Percentiles rank a stretch among this genome's conserved stretches.
Conservation (phyloP, 768 basidiomycete genomes). For the Trametes punicea region DNA sequence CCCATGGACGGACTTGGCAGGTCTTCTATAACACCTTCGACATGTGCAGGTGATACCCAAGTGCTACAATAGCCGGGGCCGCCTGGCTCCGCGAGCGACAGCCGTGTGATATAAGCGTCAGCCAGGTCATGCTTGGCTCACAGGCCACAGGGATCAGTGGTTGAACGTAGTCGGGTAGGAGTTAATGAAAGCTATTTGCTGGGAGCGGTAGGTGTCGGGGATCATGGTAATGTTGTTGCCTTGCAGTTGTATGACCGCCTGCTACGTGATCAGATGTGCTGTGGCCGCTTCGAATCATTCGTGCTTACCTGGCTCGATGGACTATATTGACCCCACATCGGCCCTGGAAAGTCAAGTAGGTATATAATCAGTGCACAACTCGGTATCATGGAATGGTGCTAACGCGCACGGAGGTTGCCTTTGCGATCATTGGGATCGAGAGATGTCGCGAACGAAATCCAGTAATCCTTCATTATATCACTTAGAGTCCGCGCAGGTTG, state of each 20-base stretch:
- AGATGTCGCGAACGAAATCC: constrained; percentile 45
- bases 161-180: constrained; percentile 2
- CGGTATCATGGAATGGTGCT: neutral
- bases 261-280: neutral
- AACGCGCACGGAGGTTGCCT: constrained; percentile 32
- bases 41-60: no score
- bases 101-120: no score
- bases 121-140: neutral
- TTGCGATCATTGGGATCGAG: constrained; percentile 43
- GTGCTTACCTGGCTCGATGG: constrained; percentile 4
- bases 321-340: constrained; percentile 5
- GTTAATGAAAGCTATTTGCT: constrained; percentile 13
- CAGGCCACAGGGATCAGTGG: neutral
- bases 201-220: constrained; percentile 1
- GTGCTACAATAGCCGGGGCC: no score
- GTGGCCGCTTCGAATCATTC: neutral
- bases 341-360: constrained; percentile 6
- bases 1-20: no score
- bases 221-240: constrained; percentile 3
- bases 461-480: constrained; percentile 40
- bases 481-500: constrained; percentile 27
- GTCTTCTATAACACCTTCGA: no score
- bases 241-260: constrained; percentile 12
- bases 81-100: no score
- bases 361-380: neutral